Conservation (phyloP, 1,284 basidiomycete genomes). For the Cryptococcus neoformans region DNA sequence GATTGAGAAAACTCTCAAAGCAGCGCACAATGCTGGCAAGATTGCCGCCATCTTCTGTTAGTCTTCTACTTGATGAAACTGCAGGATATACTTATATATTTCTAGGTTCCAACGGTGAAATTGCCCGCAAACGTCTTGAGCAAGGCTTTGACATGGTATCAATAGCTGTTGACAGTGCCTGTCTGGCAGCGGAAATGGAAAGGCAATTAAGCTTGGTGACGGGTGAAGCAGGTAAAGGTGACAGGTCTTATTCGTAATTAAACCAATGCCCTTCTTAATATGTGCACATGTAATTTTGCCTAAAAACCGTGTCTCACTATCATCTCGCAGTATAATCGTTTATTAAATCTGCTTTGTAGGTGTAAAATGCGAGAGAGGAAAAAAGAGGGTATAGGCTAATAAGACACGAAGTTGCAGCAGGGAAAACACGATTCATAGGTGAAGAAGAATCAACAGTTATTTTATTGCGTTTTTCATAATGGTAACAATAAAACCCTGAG, state of each 20-base stretch:
- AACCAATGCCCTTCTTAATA: no score
- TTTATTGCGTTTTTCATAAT: no score
- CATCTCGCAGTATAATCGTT: no score
- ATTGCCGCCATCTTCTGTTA: conserved; percentile 56
- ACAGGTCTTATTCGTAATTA: conserved; percentile 13
- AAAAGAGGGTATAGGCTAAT: no score
- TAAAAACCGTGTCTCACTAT: no score
- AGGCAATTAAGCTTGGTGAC: conserved; percentile 16
- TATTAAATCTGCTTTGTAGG: no score
- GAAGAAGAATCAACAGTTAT: no score
- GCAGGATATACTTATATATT: not conserved
- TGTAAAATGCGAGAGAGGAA: no score
- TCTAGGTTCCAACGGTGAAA: conserved; percentile 52
- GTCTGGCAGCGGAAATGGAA: conserved; percentile 18
- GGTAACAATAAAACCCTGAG: no score
- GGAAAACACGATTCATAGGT: no score
- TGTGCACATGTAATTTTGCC: no score
- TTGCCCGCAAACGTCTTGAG: conserved; percentile 54
- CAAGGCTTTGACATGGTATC: conserved; percentile 56
- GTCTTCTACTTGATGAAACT: conserved; percentile 6
- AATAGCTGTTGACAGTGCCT: conserved; percentile 33
- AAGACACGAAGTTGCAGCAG: no score
- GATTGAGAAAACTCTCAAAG: conserved; percentile 59
- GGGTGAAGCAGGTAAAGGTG: conserved; percentile 6
- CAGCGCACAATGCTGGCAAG: conserved; percentile 59